Conservation (phyloP, 495 filamentous ascomycete genomes). For the Podospora pseudopauciseta region DNA sequence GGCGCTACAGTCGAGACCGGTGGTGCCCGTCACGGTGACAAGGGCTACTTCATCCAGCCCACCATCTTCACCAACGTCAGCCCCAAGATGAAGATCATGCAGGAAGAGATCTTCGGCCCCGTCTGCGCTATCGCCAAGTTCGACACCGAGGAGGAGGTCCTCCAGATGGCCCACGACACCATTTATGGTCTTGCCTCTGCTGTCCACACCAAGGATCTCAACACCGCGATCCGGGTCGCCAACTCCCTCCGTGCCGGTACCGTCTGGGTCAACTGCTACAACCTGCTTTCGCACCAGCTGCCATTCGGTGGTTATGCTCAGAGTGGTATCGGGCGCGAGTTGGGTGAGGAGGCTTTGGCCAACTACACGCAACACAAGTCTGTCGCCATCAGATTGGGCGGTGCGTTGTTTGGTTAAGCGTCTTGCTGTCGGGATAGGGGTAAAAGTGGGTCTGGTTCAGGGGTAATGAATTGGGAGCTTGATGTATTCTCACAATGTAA, state of each 20-base stretch:
- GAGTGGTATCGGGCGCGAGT: conserved; percentile 88
- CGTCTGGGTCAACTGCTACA: conserved; percentile 88
- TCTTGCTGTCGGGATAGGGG: background rate
- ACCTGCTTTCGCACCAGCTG: conserved; percentile 69
- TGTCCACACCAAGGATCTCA: conserved; percentile 89
- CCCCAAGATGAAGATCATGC: conserved; percentile 93
- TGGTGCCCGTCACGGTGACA: conserved; percentile 81
- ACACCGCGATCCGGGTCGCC: conserved; percentile 85
- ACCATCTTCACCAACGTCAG: conserved; percentile 93
- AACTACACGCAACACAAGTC: conserved; percentile 84
- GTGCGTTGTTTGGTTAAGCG: conserved; percentile 3
- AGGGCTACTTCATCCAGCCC: conserved; percentile 97
- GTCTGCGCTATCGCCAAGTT: conserved; percentile 94
- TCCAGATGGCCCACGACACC: conserved; percentile 76
- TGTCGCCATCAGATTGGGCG: conserved; percentile 43
- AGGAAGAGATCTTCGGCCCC: conserved; percentile 98
- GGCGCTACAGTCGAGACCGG: conserved; percentile 84
- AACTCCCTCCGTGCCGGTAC: conserved; percentile 83
- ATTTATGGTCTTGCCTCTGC: conserved; percentile 86
- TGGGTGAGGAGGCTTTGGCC: conserved; percentile 86
- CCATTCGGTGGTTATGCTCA: conserved; percentile 95
- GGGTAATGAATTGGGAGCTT: background rate
- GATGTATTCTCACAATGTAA: background rate
- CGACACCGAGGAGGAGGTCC: conserved; percentile 79
- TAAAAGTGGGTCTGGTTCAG: background rate